Base-by-base conservation (phyloP, 2,329 filamentous ascomycete species). In the Drechslera avenae region DNA sequence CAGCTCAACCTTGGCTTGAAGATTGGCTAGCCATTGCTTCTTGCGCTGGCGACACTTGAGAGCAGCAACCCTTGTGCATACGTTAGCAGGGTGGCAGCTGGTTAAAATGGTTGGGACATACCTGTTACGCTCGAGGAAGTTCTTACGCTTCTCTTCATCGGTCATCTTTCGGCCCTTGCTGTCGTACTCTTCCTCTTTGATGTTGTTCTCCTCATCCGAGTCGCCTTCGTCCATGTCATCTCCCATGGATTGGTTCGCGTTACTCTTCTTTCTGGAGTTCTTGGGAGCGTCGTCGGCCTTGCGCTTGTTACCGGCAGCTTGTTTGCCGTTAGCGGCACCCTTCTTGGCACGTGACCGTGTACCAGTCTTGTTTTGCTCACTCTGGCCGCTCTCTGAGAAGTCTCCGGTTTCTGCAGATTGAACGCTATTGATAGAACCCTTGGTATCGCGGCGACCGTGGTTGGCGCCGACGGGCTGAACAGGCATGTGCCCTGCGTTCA, bases 131-230 rank as follows among this genome's bases (percentile, higher is more conserved):
- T 99, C 94, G 2, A 99, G 80, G 74, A 99, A 99, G 72, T 97
- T 99, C 78, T 95, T 96, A 34, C 94, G 84, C 80, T 99, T 99
- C 78, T 99, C 94, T 69, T 97, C 94, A 49, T 97, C 94, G 0
- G 92, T 97, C 91, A 97, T 96, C 79, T 96, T 97, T 73, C 86
- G 88, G 34, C 79, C 78, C 64, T 87, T 84, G 33, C 80, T 78
- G 40, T 64, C 60, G 32, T 62, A 62, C 19, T 66, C 63, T 35
- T 76, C 74, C 47, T 66, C 62, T 46, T 76, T 75, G 50, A 69
- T 62, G 39, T 75, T 72, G 10, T 58, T 60, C n/a, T 68, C 64
- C 33, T 76, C 75, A 46, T 67, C 71, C 4, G 55, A 65, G n/a
- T 73, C 72, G 21, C 73, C 73, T 3, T 78, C 74, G 39, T 84